phyloP scores from a whole-genome alignment of 2,329 filamentous ascomycete species.

The Ascochyta lentis region DNA sequence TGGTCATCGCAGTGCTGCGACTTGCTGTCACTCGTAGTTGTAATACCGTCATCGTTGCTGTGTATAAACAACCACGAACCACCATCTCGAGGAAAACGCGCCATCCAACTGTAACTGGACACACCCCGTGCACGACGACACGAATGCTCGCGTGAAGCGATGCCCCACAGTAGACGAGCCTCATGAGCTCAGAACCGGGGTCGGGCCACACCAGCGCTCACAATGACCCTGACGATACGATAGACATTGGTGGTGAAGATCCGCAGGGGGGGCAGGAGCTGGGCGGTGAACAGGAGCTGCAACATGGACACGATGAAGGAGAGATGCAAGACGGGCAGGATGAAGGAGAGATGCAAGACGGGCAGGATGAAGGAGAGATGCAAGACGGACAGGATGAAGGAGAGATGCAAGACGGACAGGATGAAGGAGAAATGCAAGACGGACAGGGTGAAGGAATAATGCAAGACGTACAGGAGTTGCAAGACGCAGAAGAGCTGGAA shows the following conservation, averaged over 20 bases:
- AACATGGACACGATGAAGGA: too few species aligned
- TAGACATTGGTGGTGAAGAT: constrained; percentile 52
- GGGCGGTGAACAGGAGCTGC: too few species aligned
- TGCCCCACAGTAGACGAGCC: constrained; percentile 59
- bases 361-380: too few species aligned
- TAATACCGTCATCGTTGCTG: not conserved
- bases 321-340: too few species aligned
- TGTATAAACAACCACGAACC: not conserved
- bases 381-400: too few species aligned
- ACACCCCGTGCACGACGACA: too few species aligned
- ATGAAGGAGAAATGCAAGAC: too few species aligned
- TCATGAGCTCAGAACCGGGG: constrained; percentile 74
- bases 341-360: too few species aligned
- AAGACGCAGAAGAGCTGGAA: constrained; percentile 25
- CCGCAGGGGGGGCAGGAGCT: not conserved
- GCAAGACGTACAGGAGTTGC: not conserved
- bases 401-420: too few species aligned
- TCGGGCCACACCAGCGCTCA: constrained; percentile 67
- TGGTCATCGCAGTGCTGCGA: not conserved
- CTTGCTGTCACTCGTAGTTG: too few species aligned
- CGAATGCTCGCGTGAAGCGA: constrained; percentile 53
- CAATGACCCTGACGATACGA: constrained; percentile 53
- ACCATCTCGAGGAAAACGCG: not conserved
- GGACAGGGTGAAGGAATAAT: too few species aligned
- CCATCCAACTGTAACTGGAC: not conserved